phyloP scores from a whole-genome alignment of 371 early-diverging fungal genomes.

The Basidiobolus meristosporus region DNA sequence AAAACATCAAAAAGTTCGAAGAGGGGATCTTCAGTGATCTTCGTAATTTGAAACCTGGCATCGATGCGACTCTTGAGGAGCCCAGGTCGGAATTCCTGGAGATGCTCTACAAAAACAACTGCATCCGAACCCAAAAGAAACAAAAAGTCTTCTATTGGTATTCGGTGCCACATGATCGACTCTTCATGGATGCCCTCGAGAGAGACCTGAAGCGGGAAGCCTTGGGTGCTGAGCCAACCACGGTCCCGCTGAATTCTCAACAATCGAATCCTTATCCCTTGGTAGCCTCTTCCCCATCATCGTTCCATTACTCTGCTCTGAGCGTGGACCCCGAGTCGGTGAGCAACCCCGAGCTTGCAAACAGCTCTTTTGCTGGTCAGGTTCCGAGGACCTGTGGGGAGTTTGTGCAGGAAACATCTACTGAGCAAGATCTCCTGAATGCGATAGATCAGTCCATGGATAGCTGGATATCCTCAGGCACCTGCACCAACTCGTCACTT shows the following conservation, averaged over 20 bases:
- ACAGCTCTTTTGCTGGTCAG: too few species aligned
- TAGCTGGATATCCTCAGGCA: too few species aligned
- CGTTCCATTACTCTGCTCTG: neutral
- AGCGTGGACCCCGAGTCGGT: too few species aligned
- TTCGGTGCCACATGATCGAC: slow-evolving; percentile 91
- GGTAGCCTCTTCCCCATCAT: too few species aligned
- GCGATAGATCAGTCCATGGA: too few species aligned
- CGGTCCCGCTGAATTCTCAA: slow-evolving; percentile 28
- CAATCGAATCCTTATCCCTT: too few species aligned
- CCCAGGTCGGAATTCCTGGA: slow-evolving; percentile 95
- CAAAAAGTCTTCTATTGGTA: slow-evolving; percentile 99
- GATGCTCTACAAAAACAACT: slow-evolving; percentile 93
- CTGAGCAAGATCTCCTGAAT: too few species aligned
- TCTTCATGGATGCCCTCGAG: slow-evolving; percentile 96
- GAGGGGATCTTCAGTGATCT: slow-evolving; percentile 98
- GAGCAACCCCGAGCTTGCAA: too few species aligned
- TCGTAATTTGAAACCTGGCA: slow-evolving; percentile 94
- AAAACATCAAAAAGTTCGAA: slow-evolving; percentile 95
- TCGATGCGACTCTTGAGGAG: slow-evolving; percentile 91
- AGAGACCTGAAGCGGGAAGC: slow-evolving; percentile 95
- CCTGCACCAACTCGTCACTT: too few species aligned
- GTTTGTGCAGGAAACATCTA: too few species aligned
- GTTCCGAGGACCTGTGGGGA: too few species aligned
- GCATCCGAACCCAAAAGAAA: slow-evolving; percentile 99
- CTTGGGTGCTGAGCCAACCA: slow-evolving; percentile 64